Evolutionary conservation across 257 asterid genomes (phyloP), one percentile per base, ranked within the genome.

Genomic region (Haberlea rhodopensis): DNA sequence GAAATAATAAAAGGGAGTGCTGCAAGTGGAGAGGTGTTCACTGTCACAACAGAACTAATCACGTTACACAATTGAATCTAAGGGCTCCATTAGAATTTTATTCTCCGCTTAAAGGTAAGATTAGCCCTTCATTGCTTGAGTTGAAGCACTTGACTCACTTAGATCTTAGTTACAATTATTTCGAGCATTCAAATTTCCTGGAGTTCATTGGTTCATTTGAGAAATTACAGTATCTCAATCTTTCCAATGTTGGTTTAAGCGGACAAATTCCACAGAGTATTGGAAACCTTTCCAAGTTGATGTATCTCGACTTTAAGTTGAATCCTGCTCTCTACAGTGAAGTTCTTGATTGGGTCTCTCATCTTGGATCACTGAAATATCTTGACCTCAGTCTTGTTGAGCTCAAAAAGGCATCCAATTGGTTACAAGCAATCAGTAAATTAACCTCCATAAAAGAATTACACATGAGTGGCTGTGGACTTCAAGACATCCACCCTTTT

Each of bases 341-440:
- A 24, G 59, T 25, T 9, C 72, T 72, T 20, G 51, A 55, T 0
- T 73, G 74, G 78, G 9, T 68, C 10, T 61, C 63, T 51, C 16
- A 9, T 62, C 56, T 57, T 67, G 9, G 4, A 18, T 62, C 23
- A 2, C 40, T 68, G 48, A 60, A 23, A 25, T 5, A 64, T n/a
- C 63, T 76, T 3, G 32, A 37, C 15, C 64, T 59, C 19, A 19
- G 51, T 59, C 19, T 9, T 31, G 18, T 19, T 2, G 29, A 7
- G 4, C 34, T 54, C 16, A 0, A 3, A 24, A 9, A 20, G 3
- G 26, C 37, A 25, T 22, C 60, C 26, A 59, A 59, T 21, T 59
- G 64, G 64, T 59, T 59, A 34, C n/a, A 19, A n/a, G 29, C 51
- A 32, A 18, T 59, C 4, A 32, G 51, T 8, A 34, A 59, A 19